A percentile compares a stretch with the other conserved stretches of the same genome.
Evolutionary conservation across 148 eudicot genomes (phyloP).

Genomic region (Camellia japonica): DNA sequence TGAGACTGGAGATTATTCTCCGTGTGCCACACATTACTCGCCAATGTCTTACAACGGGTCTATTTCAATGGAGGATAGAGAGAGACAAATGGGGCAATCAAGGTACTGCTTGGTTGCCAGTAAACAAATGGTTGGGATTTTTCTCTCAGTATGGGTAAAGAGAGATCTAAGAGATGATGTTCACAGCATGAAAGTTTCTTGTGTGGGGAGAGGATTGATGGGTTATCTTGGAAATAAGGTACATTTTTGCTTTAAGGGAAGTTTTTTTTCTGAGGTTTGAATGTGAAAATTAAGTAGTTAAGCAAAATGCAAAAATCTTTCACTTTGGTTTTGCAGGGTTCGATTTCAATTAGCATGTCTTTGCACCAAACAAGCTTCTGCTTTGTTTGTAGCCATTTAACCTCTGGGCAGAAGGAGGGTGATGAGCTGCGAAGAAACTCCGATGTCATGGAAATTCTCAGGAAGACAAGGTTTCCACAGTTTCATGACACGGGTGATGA

Average conservation of each 20-base stretch:
- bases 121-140: slow-evolving; percentile 96
- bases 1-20: slow-evolving; percentile 49
- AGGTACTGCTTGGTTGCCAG: slow-evolving; percentile 88
- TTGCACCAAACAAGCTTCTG: slow-evolving; percentile 96
- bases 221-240: slow-evolving; percentile 99
- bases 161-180: slow-evolving; percentile 80
- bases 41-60: slow-evolving; percentile 44
- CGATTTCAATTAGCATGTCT: slow-evolving; percentile 97
- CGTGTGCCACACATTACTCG: slow-evolving; percentile 41
- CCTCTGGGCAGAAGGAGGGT: slow-evolving; percentile 93
- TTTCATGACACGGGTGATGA: slow-evolving; percentile 57
- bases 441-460: slow-evolving; percentile 90
- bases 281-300: not conserved
- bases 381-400: slow-evolving; percentile 91
- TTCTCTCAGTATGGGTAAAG: slow-evolving; percentile 88
- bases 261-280: not conserved
- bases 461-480: slow-evolving; percentile 86
- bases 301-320: slow-evolving; percentile 4
- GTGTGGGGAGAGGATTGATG: slow-evolving; percentile 98
- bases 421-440: slow-evolving; percentile 92
- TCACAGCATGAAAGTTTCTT: slow-evolving; percentile 81
- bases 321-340: slow-evolving; percentile 63
- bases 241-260: slow-evolving; percentile 13
- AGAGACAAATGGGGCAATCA: slow-evolving; percentile 47
- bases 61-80: slow-evolving; percentile 53